phyloP scores from a whole-genome alignment of 2,329 filamentous ascomycete genomes.

The Trichophyton simii region DNA sequence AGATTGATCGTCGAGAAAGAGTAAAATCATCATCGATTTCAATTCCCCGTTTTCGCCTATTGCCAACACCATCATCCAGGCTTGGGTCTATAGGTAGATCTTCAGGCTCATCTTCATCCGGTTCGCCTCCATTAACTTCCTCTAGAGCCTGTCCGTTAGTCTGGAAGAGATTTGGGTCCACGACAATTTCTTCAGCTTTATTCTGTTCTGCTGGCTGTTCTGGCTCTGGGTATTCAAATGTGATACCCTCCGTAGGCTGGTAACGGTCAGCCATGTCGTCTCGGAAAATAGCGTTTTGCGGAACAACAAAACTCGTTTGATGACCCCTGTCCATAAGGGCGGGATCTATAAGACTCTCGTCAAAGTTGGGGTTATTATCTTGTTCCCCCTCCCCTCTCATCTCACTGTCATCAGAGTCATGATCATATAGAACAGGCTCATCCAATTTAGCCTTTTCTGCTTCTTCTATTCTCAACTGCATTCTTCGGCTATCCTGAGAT shows the following conservation, averaged over 20 bases:
- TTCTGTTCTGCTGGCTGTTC: slow-evolving; percentile 6
- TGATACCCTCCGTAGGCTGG: slow-evolving; percentile 23
- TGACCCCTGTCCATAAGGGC: slow-evolving; percentile 19
- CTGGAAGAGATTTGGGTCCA: not conserved
- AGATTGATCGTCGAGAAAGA: slow-evolving; percentile 9
- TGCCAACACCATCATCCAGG: not conserved
- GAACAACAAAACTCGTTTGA: slow-evolving; percentile 16
- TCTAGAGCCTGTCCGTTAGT: not conserved
- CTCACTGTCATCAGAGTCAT: slow-evolving; percentile 21
- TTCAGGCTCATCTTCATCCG: slow-evolving; percentile 11
- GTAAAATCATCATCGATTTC: slow-evolving; percentile 19
- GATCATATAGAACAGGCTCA: slow-evolving; percentile 34
- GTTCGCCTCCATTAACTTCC: not conserved
- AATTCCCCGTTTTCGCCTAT: slow-evolving; percentile 7
- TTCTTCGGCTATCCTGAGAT: slow-evolving; percentile 24
- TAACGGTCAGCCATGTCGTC: slow-evolving; percentile 21
- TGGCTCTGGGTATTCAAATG: slow-evolving; percentile 23
- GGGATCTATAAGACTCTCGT: slow-evolving; percentile 27
- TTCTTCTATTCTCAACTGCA: slow-evolving; percentile 40
- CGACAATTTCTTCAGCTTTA: not conserved
- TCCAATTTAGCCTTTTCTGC: slow-evolving; percentile 40
- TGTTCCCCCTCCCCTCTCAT: slow-evolving; percentile 8
- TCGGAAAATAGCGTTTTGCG: slow-evolving; percentile 19
- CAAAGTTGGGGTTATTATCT: not conserved
- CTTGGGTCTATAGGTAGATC: slow-evolving; percentile 9